Evolutionary conservation across 2,329 filamentous ascomycete species (phyloP).

Genomic region (Aspergillus novoparasiticus): DNA sequence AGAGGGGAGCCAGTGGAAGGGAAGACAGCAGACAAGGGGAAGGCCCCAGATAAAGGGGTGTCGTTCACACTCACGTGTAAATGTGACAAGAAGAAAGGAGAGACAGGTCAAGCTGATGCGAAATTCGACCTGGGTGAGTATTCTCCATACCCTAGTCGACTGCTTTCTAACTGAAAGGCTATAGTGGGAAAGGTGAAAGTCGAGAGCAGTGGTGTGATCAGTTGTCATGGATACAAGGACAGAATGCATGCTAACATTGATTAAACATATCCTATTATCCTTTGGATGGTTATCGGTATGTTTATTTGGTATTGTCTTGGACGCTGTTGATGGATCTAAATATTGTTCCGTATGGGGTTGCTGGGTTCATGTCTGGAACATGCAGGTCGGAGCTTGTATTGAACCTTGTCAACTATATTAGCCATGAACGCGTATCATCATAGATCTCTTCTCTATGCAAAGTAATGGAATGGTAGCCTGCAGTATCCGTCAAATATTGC

Average conservation of each 20-base stretch:
- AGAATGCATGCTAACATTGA: neutral
- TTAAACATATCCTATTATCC: neutral
- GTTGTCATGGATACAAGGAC: neutral
- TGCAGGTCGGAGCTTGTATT: neutral
- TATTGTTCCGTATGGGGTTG: neutral
- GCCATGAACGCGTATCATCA: neutral
- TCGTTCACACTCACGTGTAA: neutral
- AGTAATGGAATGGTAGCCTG: neutral
- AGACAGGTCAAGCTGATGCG: neutral
- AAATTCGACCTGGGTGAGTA: neutral
- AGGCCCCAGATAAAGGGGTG: neutral
- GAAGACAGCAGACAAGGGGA: neutral
- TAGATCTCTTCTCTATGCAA: neutral
- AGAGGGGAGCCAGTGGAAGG: neutral
- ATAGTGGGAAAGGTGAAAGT: neutral
- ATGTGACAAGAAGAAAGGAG: neutral
- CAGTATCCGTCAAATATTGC: no score
- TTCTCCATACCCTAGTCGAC: neutral
- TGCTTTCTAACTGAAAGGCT: neutral
- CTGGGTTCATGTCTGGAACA: neutral
- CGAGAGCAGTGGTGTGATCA: neutral
- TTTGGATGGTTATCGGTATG: neutral
- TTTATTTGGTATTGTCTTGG: neutral
- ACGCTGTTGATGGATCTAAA: neutral
- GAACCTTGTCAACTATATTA: neutral